phyloP scores from a whole-genome alignment of 345 rosid species.

The Lagerstroemia speciosa region DNA sequence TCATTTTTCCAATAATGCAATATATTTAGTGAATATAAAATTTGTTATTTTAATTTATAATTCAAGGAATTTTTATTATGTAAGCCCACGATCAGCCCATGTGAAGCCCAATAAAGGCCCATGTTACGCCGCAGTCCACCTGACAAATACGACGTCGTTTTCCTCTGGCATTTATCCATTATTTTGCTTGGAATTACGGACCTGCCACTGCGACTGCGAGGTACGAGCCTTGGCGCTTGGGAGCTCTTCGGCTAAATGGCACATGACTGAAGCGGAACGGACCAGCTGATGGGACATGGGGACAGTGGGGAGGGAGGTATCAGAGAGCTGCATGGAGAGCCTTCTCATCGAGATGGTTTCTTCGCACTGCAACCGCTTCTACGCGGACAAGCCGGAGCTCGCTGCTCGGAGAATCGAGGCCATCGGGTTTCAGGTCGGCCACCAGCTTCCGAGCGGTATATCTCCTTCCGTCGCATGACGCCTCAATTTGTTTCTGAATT shows the following conservation, averaged over 20 bases:
- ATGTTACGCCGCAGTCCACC: background rate
- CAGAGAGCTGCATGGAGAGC: conserved; percentile 87
- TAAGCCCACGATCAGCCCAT: background rate
- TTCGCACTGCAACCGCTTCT: conserved; percentile 69
- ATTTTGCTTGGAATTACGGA: background rate
- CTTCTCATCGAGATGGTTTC: conserved; percentile 85
- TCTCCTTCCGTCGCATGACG: background rate
- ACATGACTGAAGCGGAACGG: too few species aligned
- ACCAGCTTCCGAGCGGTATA: conserved; percentile 96
- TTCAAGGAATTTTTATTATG: too few species aligned
- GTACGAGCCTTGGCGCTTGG: too few species aligned
- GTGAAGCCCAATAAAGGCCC: background rate
- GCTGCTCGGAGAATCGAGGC: conserved; percentile 98
- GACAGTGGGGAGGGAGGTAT: conserved; percentile 77
- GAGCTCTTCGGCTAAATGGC: too few species aligned
- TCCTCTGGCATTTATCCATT: background rate
- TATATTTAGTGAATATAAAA: too few species aligned
- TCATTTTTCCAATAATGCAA: too few species aligned
- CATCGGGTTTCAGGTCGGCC: conserved; percentile 98
- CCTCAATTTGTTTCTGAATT: background rate
- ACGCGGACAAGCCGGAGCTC: conserved; percentile 81
- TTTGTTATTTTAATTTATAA: too few species aligned
- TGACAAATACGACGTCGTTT: background rate
- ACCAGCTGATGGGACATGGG: too few species aligned
- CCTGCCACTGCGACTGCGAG: background rate